Conservation (phyloP, 768 basidiomycete genomes). For the Leccinum pellstonianum region DNA sequence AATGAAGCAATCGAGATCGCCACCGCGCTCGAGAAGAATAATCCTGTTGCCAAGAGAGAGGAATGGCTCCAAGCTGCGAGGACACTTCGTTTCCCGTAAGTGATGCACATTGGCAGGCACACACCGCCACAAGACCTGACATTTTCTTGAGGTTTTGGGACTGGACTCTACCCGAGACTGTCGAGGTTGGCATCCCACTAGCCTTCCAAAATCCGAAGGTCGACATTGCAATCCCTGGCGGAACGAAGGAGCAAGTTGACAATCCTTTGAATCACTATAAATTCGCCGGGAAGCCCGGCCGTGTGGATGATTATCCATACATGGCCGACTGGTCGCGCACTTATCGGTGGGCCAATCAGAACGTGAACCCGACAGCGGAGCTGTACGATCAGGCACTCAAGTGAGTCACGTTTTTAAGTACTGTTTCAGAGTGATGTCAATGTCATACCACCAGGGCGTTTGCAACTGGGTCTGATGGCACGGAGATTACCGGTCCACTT, state of each 20-base stretch:
- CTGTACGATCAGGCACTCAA: constrained; percentile 11
- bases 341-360: constrained; percentile 13
- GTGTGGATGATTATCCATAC: background rate
- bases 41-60: background rate
- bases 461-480: background rate
- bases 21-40: background rate
- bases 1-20: constrained; percentile 17
- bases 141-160: constrained; percentile 17
- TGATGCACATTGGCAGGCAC: background rate
- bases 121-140: background rate
- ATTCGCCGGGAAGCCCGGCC: constrained; percentile 4
- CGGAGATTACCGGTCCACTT: no score
- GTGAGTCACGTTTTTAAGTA: constrained; percentile 1
- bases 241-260: background rate
- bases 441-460: constrained; percentile 8
- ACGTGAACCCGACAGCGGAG: constrained; percentile 5
- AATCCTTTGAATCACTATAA: constrained; percentile 21
- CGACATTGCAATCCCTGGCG: background rate
- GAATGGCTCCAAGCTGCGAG: constrained; percentile 16
- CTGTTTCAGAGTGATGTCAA: no score
- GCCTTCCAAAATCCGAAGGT: constrained; percentile 1
- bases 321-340: constrained; percentile 13
- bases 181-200: constrained; percentile 5
- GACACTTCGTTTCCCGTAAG: constrained; percentile 20
- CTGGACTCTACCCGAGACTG: constrained; percentile 8